A percentile compares a stretch with the other conserved stretches of the same genome.
These are phyloP conservation scores for Scedosporium minutisporum DNA, from an alignment of 2,329 filamentous ascomycete species.

Conservation along the genomic window DNA sequence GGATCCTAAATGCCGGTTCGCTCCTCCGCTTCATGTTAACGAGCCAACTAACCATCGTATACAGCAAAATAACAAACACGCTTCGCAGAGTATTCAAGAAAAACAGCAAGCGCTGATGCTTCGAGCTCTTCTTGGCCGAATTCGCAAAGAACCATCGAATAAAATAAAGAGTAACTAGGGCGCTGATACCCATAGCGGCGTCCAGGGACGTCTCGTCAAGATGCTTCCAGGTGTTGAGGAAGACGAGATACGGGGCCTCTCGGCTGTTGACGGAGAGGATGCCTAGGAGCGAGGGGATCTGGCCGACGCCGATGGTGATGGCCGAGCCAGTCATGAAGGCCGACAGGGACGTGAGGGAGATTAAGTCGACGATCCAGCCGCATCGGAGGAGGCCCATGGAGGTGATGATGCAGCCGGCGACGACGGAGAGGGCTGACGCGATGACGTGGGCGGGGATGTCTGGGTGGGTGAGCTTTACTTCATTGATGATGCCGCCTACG, in stretches of 20 bases:
- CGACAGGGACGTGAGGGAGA: slow-evolving; percentile 79
- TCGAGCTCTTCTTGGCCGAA: slow-evolving; percentile 59
- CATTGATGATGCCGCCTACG: slow-evolving; percentile 68
- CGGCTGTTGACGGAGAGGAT: slow-evolving; percentile 65
- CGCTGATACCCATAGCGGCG: slow-evolving; percentile 79
- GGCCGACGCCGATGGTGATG: slow-evolving; percentile 76
- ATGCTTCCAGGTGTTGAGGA: slow-evolving; percentile 72
- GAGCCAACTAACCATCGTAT: slow-evolving; percentile 82
- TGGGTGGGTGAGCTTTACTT: slow-evolving; percentile 48
- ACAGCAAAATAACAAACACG: slow-evolving; percentile 82
- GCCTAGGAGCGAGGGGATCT: slow-evolving; percentile 74
- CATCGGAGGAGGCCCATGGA: slow-evolving; percentile 69
- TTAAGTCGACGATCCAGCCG: slow-evolving; percentile 89
- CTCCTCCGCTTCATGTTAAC: slow-evolving; percentile 60
- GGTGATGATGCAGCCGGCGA: slow-evolving; percentile 67
- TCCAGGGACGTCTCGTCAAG: slow-evolving; percentile 61
- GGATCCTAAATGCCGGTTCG: slow-evolving; percentile 61
- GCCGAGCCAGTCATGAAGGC: slow-evolving; percentile 97
- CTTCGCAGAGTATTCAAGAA: slow-evolving; percentile 87
- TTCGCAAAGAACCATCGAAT: slow-evolving; percentile 58
- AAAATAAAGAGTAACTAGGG: slow-evolving; percentile 65
- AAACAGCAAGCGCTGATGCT: slow-evolving; percentile 67
- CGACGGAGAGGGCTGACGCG: slow-evolving; percentile 68
- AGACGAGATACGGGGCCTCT: slow-evolving; percentile 68
- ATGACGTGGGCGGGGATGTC: slow-evolving; percentile 54